Conservation (phyloP, 345 rosid genomes). For the Eucalyptus camaldulensis region DNA sequence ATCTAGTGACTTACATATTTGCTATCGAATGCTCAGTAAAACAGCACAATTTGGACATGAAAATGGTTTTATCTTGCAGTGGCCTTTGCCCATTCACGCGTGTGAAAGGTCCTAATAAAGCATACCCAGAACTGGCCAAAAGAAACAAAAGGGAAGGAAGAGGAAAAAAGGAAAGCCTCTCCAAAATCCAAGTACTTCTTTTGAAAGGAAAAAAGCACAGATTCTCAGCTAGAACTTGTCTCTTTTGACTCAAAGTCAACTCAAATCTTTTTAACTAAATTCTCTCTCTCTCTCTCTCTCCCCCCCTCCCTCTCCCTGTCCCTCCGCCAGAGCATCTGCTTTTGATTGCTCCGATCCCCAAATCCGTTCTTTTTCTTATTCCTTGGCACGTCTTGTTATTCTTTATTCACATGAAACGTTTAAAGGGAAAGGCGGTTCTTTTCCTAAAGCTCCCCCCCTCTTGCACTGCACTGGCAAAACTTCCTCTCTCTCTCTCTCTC, state of each 20-base stretch:
- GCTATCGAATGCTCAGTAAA: not conserved
- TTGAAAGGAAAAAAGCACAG: not conserved
- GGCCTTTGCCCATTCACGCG: not conserved
- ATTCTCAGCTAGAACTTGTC: not conserved
- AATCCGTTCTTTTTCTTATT: constrained; percentile 17
- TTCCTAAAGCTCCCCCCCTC: constrained; percentile 13
- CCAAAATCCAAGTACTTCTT: not conserved
- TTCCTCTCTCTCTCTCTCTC: not conserved
- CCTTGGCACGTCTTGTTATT: constrained; percentile 25
- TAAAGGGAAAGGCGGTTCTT: constrained; percentile 11
- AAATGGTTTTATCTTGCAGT: not conserved
- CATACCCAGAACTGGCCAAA: not conserved
- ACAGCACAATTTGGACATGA: not conserved
- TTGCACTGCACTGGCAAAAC: not conserved
- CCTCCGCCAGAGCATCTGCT: not conserved
- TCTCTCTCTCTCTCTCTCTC: not conserved
- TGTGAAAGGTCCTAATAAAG: not conserved
- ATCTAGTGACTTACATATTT: not conserved
- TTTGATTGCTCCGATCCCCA: not conserved
- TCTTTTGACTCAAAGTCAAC: not conserved
- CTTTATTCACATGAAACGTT: not conserved
- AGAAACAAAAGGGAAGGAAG: not conserved
- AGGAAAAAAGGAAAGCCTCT: not conserved
- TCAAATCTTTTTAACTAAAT: not conserved
- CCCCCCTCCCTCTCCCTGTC: not conserved